Evolutionary conservation across 352 stramenopile species (phyloP), one percentile per base, ranked within the genome.

Genomic region (Pythium apleroticum): DNA sequence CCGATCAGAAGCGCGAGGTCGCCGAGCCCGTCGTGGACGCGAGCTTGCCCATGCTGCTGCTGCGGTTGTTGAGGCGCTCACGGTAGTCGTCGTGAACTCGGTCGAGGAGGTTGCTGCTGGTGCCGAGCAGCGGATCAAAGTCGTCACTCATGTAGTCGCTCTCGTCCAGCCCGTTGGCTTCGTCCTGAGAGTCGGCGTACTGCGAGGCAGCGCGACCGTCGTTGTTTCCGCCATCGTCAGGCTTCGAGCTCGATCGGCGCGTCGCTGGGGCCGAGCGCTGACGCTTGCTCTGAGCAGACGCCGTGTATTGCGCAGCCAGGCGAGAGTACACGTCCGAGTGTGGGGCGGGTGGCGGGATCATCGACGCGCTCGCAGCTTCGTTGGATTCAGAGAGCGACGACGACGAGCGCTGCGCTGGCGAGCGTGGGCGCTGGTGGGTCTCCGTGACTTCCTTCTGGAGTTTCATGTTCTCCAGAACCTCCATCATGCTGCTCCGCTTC

Each of bases 401-500:
- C 8, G 41, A 56, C 52, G 65, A 65, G 20, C 55, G 59, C 37
- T 28, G 60, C 17, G 56, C 56, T 35, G 64, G 74, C 59, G 30
- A 81, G 66, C 63, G 83, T 77, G 24, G 76, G 71, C 73, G 78
- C 20, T 83, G 75, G 48, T 88, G 73, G 39, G 81, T 77, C 17
- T 77, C 79, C 57, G 17, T 41, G 2, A 53, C 53, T 9, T 91
- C 84, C 39, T 92, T 91, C 60, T 93, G 84, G 12, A 75, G 72
- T 68, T 93, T 93, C 73, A 95, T 90, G 50, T 88, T 92, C 30
- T 81, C 84, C 15, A 95, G 76, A 49, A 95, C 86, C 52, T 94
- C 85, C 65, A 94, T 72, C 12, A 94, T 81, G 19, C 80, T 89
- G 50, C 77, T 78, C 37, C 88, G 85, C 56, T 84, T 77, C 25